Evolutionary conservation across 345 rosid genomes (phyloP).

Genomic region (Eucalyptus tenuipes): DNA sequence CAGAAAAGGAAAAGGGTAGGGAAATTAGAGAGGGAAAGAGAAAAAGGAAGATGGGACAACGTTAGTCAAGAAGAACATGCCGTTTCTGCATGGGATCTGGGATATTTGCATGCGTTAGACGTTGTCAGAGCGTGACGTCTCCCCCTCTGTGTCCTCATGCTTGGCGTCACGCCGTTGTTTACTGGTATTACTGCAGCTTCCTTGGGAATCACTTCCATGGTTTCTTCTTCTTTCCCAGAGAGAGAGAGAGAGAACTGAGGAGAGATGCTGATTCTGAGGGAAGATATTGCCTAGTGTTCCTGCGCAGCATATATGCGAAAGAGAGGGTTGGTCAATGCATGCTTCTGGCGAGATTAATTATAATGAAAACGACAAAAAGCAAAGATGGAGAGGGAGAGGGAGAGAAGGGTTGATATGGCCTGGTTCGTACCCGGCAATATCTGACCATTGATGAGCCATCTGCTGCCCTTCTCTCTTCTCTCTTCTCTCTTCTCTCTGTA

Average conservation of each 20-base stretch:
- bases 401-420: neutral
- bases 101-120: neutral
- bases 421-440: neutral
- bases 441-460: neutral
- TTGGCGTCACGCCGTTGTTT: neutral
- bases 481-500: neutral
- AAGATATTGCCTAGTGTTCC: neutral
- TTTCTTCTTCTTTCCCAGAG: neutral
- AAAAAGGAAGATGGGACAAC: neutral
- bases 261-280: neutral
- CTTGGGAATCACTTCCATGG: neutral
- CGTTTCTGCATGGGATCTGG: neutral
- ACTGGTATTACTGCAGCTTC: neutral
- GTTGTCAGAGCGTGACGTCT: neutral
- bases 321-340: neutral
- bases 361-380: neutral
- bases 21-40: too few species aligned
- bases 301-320: too few species aligned
- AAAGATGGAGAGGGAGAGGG: neutral
- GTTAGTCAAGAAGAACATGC: neutral
- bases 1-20: neutral
- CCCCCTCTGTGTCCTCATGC: neutral
- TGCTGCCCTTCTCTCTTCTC: too few species aligned
- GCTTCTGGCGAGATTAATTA: neutral
- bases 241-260: neutral